Conservation (phyloP, 2,329 filamentous ascomycete genomes). For the Xylariaceae sp. region DNA sequence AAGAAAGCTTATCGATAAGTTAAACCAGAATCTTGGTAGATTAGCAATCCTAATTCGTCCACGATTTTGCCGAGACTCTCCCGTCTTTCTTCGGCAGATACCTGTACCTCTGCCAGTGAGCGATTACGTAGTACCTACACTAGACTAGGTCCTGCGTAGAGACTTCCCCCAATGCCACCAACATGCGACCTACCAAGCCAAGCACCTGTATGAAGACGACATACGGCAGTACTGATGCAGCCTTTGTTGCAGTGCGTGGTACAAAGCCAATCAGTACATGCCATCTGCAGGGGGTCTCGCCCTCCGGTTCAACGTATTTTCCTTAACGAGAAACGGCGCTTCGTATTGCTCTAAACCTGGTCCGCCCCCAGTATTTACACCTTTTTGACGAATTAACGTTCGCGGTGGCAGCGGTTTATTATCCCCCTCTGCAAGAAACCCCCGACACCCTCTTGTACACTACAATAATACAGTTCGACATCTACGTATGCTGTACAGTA, state of each 20-base stretch:
- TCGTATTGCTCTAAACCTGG: slow-evolving; percentile 17
- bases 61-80: slow-evolving; percentile 14
- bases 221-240: too few species aligned
- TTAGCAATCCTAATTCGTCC: too few species aligned
- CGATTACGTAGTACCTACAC: slow-evolving; percentile 2
- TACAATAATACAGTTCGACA: background rate
- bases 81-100: slow-evolving; percentile 9
- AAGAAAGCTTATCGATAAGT: too few species aligned
- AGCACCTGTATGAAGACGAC: too few species aligned
- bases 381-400: slow-evolving; percentile 8
- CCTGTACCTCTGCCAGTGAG: background rate
- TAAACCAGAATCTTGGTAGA: too few species aligned
- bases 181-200: too few species aligned
- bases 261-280: too few species aligned
- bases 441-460: background rate
- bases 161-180: too few species aligned
- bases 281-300: background rate
- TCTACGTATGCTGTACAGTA: too few species aligned
- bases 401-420: background rate
- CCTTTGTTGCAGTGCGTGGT: too few species aligned
- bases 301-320: background rate
- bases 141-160: too few species aligned
- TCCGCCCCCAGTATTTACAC: slow-evolving; percentile 2
- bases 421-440: slow-evolving; percentile 2
- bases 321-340: slow-evolving; percentile 18